Evolutionary conservation across 2,329 filamentous ascomycete species (phyloP).

Genomic region (Colletotrichum brevisporum): DNA sequence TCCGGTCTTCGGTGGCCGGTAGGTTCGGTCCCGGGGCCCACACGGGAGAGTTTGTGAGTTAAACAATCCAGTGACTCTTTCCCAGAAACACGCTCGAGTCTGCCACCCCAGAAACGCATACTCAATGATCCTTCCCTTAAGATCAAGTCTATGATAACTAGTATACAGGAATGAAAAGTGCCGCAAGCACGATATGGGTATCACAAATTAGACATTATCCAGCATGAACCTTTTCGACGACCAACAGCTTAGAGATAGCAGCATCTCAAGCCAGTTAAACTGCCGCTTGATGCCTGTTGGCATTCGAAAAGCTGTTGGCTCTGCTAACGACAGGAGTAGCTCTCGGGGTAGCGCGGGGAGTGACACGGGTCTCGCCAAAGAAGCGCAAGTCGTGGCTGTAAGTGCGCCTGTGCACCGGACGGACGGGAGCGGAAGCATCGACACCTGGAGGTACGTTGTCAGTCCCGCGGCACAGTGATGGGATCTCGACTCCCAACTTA

Average conservation of each 20-base stretch:
- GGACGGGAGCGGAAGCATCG: conserved; percentile 21
- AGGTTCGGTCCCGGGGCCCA: too few species aligned
- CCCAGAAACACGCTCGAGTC: too few species aligned
- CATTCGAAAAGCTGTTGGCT: conserved; percentile 26
- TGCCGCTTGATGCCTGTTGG: neutral
- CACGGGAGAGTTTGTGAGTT: too few species aligned
- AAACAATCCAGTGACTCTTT: too few species aligned
- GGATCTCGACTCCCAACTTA: neutral
- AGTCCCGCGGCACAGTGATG: neutral
- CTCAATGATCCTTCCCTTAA: too few species aligned
- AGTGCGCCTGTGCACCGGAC: conserved; percentile 33
- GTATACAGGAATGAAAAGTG: neutral
- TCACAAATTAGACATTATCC: neutral
- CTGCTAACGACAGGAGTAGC: conserved; percentile 55
- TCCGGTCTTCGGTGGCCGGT: too few species aligned
- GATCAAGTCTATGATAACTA: neutral
- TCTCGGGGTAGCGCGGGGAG: conserved; percentile 53
- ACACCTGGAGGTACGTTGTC: conserved; percentile 42
- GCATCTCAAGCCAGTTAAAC: neutral
- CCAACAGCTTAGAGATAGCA: neutral
- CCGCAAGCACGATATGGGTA: neutral
- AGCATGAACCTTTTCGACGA: neutral
- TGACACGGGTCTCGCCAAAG: conserved; percentile 58
- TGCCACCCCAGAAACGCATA: too few species aligned
- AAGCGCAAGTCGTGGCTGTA: conserved; percentile 58